phyloP scores from a whole-genome alignment of 2,329 filamentous ascomycete species.

The Thyridium curvatum region DNA sequence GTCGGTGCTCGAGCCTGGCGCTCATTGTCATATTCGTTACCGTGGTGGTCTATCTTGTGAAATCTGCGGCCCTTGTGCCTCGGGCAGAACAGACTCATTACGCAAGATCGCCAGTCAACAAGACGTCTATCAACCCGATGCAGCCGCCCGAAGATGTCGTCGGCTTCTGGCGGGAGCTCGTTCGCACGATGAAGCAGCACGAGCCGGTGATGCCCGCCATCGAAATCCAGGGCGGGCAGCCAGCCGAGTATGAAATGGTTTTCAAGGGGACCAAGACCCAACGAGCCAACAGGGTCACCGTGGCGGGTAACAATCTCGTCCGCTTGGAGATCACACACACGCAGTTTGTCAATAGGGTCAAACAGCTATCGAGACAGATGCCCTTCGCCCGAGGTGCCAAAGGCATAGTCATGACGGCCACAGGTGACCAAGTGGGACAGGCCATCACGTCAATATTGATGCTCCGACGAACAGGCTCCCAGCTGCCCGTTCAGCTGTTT shows the following conservation, averaged over 20 bases:
- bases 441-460: conserved; percentile 44
- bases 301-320: not conserved
- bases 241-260: not conserved
- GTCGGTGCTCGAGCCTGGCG: too few species aligned
- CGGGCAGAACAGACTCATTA: too few species aligned
- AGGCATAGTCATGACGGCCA: conserved; percentile 45
- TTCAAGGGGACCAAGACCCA: not conserved
- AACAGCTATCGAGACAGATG: conserved; percentile 22
- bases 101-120: too few species aligned
- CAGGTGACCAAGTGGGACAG: conserved; percentile 38
- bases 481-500: conserved; percentile 36
- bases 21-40: too few species aligned
- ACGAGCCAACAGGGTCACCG: not conserved
- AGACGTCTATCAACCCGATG: too few species aligned
- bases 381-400: conserved; percentile 22
- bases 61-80: too few species aligned
- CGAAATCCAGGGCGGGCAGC: conserved; percentile 3
- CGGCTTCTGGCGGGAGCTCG: not conserved
- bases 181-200: not conserved
- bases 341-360: conserved; percentile 24
- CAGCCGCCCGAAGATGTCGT: not conserved
- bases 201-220: not conserved
- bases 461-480: conserved; percentile 42
- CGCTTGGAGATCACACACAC: conserved; percentile 18
- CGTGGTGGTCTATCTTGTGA: too few species aligned